Evolutionary conservation across 2,329 filamentous ascomycete genomes (phyloP), one percentile per base, ranked within the genome.

Genomic region (Penicillium sp.): DNA sequence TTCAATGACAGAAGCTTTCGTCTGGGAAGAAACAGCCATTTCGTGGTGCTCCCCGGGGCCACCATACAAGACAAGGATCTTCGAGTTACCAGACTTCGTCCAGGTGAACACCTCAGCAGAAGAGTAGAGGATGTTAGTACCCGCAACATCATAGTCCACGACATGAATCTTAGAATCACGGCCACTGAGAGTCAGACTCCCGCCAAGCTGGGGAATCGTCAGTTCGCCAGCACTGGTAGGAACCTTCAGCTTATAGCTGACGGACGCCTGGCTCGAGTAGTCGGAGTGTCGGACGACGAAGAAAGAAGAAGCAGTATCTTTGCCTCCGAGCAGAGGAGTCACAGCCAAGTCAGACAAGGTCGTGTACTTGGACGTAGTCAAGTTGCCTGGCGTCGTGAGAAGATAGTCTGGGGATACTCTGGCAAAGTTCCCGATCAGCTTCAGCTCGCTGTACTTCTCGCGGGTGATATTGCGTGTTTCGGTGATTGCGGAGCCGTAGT

Each of bases 361-460:
- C 2, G 79, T 72, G 19, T 79, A 78, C 30, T 72, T 64, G 4
- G 55, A 53, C 5, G 61, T 67, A 7, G 63, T 66, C 28, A 62
- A 34, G 57, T 75, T 72, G 10, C 77, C 77, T 1, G 83, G 78
- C 0, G 72, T 75, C 0, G 83, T 79, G 2, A 79, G 79, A 14
- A 89, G 70, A 59, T 88, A 91, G 0, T 79, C 81, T 0, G 86
- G 84, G 0, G 86, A 88, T 0, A 83, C 85, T 58, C 84, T 84
- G 44, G 88, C 67, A 67, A 92, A 92, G 58, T 88, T 86, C 22
- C 81, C 86, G 54, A 88, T 74, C 1, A 92, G 78, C 62, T 92
- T 93, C 22, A 88, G 74, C 65, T 93, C 87, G 35, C 82, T 84
- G 65, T 89, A 92, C 65, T 92, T 92, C 63, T 90, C 86, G 2